Percentiles rank a stretch among this genome's conserved stretches.
Conservation (phyloP, 2,329 filamentous ascomycete genomes). For the Nothomitra cinnamomea region DNA sequence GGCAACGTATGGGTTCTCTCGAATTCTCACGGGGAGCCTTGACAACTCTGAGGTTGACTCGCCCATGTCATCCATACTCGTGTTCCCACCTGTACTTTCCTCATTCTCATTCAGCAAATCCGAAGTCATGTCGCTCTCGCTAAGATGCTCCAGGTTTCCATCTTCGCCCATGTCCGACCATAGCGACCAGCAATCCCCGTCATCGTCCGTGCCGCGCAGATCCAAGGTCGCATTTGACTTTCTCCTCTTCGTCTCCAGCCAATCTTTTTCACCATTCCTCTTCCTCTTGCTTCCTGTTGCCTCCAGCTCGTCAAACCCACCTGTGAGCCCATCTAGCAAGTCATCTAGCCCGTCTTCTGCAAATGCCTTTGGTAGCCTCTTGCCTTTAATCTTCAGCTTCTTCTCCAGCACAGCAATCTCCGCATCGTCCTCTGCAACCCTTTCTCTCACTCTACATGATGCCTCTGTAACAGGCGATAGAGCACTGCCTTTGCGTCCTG, state of each 20-base stretch:
- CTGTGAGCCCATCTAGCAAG: constrained; percentile 52
- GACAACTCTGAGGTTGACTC: constrained; percentile 41
- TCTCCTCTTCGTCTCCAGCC: constrained; percentile 38
- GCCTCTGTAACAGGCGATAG: neutral
- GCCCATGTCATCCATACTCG: constrained; percentile 18
- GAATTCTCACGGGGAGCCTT: constrained; percentile 28
- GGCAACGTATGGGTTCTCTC: constrained; percentile 81
- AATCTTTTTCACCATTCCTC: constrained; percentile 39
- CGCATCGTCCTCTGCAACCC: constrained; percentile 54
- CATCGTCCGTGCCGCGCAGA: constrained; percentile 9
- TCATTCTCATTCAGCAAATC: constrained; percentile 12
- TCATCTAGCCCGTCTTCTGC: constrained; percentile 71
- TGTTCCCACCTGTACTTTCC: constrained; percentile 13
- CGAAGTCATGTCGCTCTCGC: constrained; percentile 12
- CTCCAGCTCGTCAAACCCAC: constrained; percentile 31
- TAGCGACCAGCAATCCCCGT: neutral
- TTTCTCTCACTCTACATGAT: neutral
- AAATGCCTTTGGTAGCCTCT: constrained; percentile 57
- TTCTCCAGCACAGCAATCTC: constrained; percentile 80
- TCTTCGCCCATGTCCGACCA: constrained; percentile 16
- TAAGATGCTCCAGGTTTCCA: constrained; percentile 16
- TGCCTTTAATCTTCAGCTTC: constrained; percentile 66
- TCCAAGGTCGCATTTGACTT: constrained; percentile 27
- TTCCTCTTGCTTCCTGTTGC: constrained; percentile 34
- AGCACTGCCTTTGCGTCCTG: neutral